Base-by-base conservation (phyloP, 805 yeast genomes). In the Debaryomyces hansenii region DNA sequence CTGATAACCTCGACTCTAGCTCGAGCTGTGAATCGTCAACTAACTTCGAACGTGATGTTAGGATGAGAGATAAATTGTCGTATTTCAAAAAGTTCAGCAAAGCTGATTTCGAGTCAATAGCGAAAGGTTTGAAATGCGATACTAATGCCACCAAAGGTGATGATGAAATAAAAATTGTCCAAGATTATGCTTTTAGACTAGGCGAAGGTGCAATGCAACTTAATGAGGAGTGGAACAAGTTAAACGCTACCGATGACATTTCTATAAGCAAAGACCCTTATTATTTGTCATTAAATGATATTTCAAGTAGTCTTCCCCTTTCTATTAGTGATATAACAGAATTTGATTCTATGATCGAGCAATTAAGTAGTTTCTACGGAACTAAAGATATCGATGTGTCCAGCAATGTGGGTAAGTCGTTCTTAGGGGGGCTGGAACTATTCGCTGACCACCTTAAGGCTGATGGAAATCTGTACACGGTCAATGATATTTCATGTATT, bases 261-360 rank as follows among this genome's bases (percentile, higher is more conserved):
- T 29, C 35, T 5, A n/a, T 29, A 15, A 24, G 27, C 15, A 35
- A 29, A 33, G 42, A 38, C 11, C 38, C 39, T 8, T 36, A 36
- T 6, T 45, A 29, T 34, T 28, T 31, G 9, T 58, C 64, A 4
- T 44, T 69, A 35, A 20, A 48, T 1, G 60, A 63, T 3, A 31
- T 60, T 12, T 55, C 70, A 1, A 41, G 44, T 1, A 48, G 50
- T 5, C 41, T 64, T 8, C 69, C 71, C 2, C 56, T 57, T 0
- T 24, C 38, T 0, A 52, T 69, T 5, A 42, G 50, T 2, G 62
- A 64, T 29, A 46, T 69, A 9, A 51, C 49, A 4, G 77, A 72
- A 49, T 61, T 67, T 41, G 77, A 69, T 41, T 61, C 67, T 28
- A 67, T 74, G 75, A 37, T 73, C 40, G 59, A 56, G 4, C 78